Conservation (phyloP, 1,284 basidiomycete genomes). For the Rhodotorula sp. region DNA sequence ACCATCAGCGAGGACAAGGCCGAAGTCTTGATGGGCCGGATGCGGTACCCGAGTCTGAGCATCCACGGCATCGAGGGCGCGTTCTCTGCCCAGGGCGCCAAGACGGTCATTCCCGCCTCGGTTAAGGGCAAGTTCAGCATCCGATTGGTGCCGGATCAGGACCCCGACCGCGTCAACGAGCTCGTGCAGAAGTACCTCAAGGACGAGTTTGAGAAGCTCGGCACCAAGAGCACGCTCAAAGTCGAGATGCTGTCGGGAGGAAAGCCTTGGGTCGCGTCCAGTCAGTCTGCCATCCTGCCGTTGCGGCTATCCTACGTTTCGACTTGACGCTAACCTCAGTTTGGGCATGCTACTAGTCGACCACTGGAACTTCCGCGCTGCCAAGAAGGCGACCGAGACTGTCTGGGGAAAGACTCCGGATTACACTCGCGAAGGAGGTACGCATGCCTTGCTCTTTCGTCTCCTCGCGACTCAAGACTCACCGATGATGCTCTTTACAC, state of each 20-base stretch:
- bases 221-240: slow-evolving; percentile 72
- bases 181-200: slow-evolving; percentile 71
- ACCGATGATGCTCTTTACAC: not conserved
- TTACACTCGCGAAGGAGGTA: slow-evolving; percentile 81
- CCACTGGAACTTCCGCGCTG: slow-evolving; percentile 96
- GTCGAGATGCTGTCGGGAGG: slow-evolving; percentile 75
- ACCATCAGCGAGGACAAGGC: slow-evolving; percentile 78
- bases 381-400: slow-evolving; percentile 74
- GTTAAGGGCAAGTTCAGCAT: slow-evolving; percentile 91
- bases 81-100: slow-evolving; percentile 60
- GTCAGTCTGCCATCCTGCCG: not conserved
- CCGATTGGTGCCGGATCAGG: slow-evolving; percentile 86
- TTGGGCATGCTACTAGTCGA: slow-evolving; percentile 50
- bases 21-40: slow-evolving; percentile 82
- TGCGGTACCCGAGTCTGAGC: slow-evolving; percentile 63
- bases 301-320: not conserved
- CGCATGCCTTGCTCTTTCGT: not conserved
- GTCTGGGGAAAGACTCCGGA: slow-evolving; percentile 82
- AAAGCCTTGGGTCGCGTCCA: slow-evolving; percentile 72
- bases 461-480: not conserved
- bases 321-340: fast-evolving
- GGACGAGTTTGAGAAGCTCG: slow-evolving; percentile 76
- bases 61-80: slow-evolving; percentile 97
- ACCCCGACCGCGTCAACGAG: slow-evolving; percentile 66
- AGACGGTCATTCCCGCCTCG: slow-evolving; percentile 88